A percentile compares a stretch with the other conserved stretches of the same genome.
phyloP scores from a whole-genome alignment of 495 filamentous ascomycete species.

The Darksidea phi region DNA sequence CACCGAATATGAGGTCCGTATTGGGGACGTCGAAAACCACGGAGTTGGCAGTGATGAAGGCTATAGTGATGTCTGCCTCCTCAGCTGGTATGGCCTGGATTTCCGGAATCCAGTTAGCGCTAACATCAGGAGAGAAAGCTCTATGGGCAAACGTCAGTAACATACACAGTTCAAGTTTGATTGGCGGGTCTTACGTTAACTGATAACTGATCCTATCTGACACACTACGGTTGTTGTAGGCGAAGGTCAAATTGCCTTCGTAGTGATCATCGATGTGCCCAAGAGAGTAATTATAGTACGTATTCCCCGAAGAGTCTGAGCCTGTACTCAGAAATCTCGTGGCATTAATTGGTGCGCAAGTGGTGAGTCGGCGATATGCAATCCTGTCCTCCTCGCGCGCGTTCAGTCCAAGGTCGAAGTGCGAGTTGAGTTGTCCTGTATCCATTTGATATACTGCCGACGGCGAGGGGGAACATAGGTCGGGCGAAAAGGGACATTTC shows the following conservation, averaged over 20 bases:
- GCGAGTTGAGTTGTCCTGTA: background rate
- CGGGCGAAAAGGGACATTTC: constrained; percentile 1
- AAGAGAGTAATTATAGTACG: constrained; percentile 7
- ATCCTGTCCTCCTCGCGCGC: constrained; percentile 1
- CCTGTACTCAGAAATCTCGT: constrained; percentile 3
- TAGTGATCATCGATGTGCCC: background rate
- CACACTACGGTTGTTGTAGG: background rate
- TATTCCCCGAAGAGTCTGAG: background rate
- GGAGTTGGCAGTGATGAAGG: constrained; percentile 4
- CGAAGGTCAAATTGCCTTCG: constrained; percentile 3
- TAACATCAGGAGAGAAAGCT: background rate
- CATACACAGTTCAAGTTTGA: background rate
- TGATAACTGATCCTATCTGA: background rate
- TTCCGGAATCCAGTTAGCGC: background rate
- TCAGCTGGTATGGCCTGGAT: constrained; percentile 2
- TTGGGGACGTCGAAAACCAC: background rate
- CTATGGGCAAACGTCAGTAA: background rate
- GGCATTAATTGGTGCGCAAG: constrained; percentile 5
- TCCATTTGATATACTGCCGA: constrained; percentile 8
- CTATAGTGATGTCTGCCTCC: background rate
- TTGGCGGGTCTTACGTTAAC: background rate
- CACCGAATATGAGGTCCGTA: constrained; percentile 4
- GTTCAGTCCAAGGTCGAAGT: constrained; percentile 6
- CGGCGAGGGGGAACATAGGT: constrained; percentile 2
- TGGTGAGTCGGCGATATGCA: constrained; percentile 6